Base-by-base conservation (phyloP, 805 yeast species). In the Scheffersomyces stipitis region DNA sequence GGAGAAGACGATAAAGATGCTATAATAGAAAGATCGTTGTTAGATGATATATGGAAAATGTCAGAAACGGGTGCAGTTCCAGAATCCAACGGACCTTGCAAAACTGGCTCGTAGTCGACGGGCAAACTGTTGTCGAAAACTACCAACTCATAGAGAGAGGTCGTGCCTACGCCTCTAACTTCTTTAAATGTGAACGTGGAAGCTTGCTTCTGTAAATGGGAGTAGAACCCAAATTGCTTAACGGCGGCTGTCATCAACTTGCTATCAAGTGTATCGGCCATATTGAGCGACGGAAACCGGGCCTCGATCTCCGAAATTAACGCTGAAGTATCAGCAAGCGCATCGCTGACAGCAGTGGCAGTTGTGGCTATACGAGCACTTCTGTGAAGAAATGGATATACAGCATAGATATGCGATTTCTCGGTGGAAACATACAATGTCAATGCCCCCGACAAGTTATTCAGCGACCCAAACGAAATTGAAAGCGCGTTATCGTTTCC, bases 391-490 rank as follows among this genome's bases (percentile, higher is more conserved):
- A 59, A 60, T 5, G 69, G 70, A 37, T 48, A 62, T 14, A 62
- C 41, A 2, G 62, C 56, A 40, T 44, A 60, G 1, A 62, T 33
- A 13, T 54, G 37, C 1, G 53, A 48, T 10, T 34, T 26, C 7
- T 39, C 34, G 5, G 64, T 38, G 1, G 61, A 26, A 2, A 63
- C 44, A 36, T 62, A 63, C 28, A 64, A 51, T 1, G 66, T 57
- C 31, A 64, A 46, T 3, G 55, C 41, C 3, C 68, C 66, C 12
- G 45, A 29, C 22, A 63, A 42, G 34, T 38, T 44, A 5, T 24
- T 24, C 5, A 28, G 33, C 0, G 66, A 56, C 0, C 69, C 70
- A 44, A 62, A 62, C 3, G 57, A 26, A 3, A 64, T 58, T 3
- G 66, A 56, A 1, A 49, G 41, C 1, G 54, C 56, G 2, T 13